Evolutionary conservation across 257 asterid genomes (phyloP).

Genomic region (Solanum dulcamara): DNA sequence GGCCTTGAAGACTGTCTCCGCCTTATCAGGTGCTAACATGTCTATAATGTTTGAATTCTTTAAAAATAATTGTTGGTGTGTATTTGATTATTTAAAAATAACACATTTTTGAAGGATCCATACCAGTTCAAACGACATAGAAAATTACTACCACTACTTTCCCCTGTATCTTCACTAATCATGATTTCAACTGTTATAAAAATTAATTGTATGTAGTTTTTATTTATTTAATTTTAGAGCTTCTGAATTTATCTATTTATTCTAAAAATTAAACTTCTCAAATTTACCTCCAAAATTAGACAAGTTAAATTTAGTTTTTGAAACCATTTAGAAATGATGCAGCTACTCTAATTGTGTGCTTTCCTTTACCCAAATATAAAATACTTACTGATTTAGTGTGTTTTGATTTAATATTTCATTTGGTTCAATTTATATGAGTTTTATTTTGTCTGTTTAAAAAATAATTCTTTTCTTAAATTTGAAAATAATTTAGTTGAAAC

Average conservation of each 20-base stretch:
- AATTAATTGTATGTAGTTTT: too few species aligned
- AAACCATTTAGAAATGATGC: background rate
- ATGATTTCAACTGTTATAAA: too few species aligned
- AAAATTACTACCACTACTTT: too few species aligned
- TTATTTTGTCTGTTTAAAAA: background rate
- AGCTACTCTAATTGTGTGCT: background rate
- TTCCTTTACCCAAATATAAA: background rate
- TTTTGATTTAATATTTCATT: background rate
- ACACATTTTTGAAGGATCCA: too few species aligned
- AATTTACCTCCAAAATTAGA: background rate
- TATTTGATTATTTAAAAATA: too few species aligned
- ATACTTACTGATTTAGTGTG: background rate
- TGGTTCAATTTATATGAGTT: background rate
- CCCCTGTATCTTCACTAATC: background rate
- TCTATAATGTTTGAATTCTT: background rate
- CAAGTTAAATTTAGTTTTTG: background rate
- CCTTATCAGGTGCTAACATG: constrained; percentile 43
- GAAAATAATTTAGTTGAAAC: background rate
- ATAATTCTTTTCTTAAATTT: background rate
- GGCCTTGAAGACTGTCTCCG: constrained; percentile 52
- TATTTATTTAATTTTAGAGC: too few species aligned
- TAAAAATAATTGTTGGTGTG: too few species aligned
- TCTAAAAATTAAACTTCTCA: background rate
- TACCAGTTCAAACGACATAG: too few species aligned
- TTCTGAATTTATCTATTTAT: background rate